Percentiles rank a stretch among this genome's conserved stretches.
Evolutionary conservation across 2,329 filamentous ascomycete genomes (phyloP).

Genomic region (Colletotrichum musicola): DNA sequence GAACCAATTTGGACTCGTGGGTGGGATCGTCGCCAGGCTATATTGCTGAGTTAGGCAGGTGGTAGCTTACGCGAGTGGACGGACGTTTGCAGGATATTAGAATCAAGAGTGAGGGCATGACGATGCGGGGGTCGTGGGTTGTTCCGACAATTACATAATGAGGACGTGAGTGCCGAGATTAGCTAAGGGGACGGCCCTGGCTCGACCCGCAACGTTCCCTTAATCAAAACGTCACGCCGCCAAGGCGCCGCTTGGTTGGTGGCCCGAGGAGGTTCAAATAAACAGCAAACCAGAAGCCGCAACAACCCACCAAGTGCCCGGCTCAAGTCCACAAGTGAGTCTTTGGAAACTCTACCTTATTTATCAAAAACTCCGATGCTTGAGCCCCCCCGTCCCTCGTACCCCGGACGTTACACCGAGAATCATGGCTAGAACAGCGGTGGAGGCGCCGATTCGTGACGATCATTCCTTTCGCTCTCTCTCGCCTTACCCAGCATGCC

Average conservation of each 20-base stretch:
- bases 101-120: slow-evolving; percentile 1
- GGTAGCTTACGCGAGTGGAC: neutral
- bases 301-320: neutral
- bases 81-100: slow-evolving; percentile 13
- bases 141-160: no score
- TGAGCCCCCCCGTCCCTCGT: neutral
- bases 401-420: neutral
- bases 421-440: neutral
- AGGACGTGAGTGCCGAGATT: slow-evolving; percentile 4
- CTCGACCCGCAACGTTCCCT: neutral
- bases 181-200: neutral
- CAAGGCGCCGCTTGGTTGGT: slow-evolving; percentile 1
- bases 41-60: slow-evolving; percentile 5
- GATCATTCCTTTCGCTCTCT: neutral
- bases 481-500: no score
- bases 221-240: slow-evolving; percentile 15
- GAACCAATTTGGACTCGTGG: no score
- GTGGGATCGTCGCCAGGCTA: no score
- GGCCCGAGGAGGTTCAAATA: slow-evolving; percentile 9
- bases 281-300: slow-evolving; percentile 22
- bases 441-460: neutral
- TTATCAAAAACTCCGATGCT: slow-evolving; percentile 24
- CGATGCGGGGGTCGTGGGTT: neutral
- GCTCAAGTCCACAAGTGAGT: no score
- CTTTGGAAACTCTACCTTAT: slow-evolving; percentile 14